Conservation (phyloP, 2,329 filamentous ascomycete genomes). For the Epichloe scottii region DNA sequence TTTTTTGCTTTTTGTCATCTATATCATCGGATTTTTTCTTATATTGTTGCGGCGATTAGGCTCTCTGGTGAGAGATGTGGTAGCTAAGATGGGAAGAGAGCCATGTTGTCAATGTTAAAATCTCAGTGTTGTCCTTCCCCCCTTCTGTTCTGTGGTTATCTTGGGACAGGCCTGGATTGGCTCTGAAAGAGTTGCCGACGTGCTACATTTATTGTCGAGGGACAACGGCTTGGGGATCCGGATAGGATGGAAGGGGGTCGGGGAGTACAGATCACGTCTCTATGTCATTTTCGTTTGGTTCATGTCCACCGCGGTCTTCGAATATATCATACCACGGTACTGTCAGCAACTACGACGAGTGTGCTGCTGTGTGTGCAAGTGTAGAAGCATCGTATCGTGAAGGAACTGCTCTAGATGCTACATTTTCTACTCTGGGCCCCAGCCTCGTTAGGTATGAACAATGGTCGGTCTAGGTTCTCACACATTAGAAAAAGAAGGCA, state of each 20-base stretch:
- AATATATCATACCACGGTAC: slow-evolving; percentile 4
- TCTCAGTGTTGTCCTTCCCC: neutral
- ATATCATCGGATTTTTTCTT: slow-evolving; percentile 23
- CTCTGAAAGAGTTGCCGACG: neutral
- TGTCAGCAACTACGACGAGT: neutral
- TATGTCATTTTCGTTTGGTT: slow-evolving; percentile 2
- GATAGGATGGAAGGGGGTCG: neutral
- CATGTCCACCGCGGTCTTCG: slow-evolving; percentile 2
- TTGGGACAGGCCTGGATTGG: neutral
- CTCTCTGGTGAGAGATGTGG: slow-evolving; percentile 14
- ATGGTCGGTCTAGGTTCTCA: too few species aligned
- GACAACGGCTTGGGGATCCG: neutral
- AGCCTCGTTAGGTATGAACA: too few species aligned
- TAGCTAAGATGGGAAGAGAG: slow-evolving; percentile 20
- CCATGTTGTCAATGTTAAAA: slow-evolving; percentile 10
- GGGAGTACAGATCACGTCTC: neutral
- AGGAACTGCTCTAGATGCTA: neutral
- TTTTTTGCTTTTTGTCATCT: slow-evolving; percentile 9
- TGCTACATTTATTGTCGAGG: neutral
- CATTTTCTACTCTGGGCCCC: too few species aligned
- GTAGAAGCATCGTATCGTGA: neutral
- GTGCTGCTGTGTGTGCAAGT: neutral
- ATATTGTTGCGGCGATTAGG: slow-evolving; percentile 23
- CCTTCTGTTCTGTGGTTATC: neutral
- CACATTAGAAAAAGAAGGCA: too few species aligned